Evolutionary conservation across 352 stramenopile genomes (phyloP).

Genomic region (Phytophthora tubulina): DNA sequence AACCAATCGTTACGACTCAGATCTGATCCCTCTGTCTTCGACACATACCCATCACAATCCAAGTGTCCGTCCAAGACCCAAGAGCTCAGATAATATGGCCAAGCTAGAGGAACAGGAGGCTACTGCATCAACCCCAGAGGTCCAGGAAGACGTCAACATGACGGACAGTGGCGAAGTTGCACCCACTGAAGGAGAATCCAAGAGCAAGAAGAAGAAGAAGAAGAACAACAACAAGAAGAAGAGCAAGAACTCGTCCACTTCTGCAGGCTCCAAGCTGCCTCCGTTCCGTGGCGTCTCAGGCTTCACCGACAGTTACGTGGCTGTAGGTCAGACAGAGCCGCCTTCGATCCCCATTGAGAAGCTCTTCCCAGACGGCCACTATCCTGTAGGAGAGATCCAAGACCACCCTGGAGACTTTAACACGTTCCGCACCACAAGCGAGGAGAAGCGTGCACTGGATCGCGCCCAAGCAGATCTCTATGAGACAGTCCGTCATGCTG

Average conservation of each 20-base stretch:
- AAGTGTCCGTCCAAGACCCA: slow-evolving; percentile 16
- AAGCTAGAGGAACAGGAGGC: slow-evolving; percentile 39
- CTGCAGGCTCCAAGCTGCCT: slow-evolving; percentile 56
- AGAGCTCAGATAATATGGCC: slow-evolving; percentile 19
- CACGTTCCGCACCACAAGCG: slow-evolving; percentile 87
- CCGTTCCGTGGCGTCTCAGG: slow-evolving; percentile 80
- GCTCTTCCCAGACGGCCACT: slow-evolving; percentile 73
- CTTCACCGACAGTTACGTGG: slow-evolving; percentile 95
- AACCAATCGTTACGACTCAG: slow-evolving; percentile 22
- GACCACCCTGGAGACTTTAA: slow-evolving; percentile 94
- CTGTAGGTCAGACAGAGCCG: slow-evolving; percentile 95
- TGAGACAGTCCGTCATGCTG: slow-evolving; percentile 88
- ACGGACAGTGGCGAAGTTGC: slow-evolving; percentile 23
- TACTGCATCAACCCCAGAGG: not conserved
- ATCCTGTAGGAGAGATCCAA: slow-evolving; percentile 95
- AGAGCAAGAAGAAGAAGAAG: slow-evolving; percentile 77
- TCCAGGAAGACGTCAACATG: slow-evolving; percentile 30
- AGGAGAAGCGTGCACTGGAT: slow-evolving; percentile 90
- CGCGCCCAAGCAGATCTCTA: slow-evolving; percentile 70
- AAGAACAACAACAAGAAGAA: slow-evolving; percentile 88
- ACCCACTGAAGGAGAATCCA: not conserved
- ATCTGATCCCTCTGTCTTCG: slow-evolving; percentile 4
- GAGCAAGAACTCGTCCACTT: not conserved
- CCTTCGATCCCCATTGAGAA: slow-evolving; percentile 93
- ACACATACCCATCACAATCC: slow-evolving; percentile 18